Evolutionary conservation across 176 grass and related monocot species (phyloP).

Genomic region (Carex scoparia): DNA sequence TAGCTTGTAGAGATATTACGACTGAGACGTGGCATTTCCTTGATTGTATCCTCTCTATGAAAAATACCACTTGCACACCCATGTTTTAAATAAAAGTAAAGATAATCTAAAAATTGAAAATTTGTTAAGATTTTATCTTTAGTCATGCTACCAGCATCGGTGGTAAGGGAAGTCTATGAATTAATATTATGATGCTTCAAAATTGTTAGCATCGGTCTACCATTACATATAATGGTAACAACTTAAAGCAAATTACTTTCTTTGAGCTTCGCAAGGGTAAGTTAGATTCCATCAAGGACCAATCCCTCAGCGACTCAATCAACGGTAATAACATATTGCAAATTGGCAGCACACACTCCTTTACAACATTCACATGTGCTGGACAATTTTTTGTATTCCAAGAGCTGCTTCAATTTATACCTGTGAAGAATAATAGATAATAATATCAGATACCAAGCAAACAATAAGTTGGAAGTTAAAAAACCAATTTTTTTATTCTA

Average conservation of each 20-base stretch:
- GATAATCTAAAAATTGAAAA: not conserved
- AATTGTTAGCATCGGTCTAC: not conserved
- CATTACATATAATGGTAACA: not conserved
- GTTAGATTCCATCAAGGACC: constrained; percentile 38
- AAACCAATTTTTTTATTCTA: too few species aligned
- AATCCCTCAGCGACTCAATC: constrained; percentile 52
- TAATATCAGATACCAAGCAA: too few species aligned
- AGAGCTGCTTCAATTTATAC: too few species aligned
- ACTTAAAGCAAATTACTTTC: not conserved
- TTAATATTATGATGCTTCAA: not conserved
- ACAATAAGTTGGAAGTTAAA: too few species aligned
- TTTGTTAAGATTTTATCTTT: not conserved
- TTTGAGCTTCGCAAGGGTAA: constrained; percentile 64
- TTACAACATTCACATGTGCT: too few species aligned
- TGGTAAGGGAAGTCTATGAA: not conserved
- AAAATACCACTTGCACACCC: not conserved
- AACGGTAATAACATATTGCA: constrained; percentile 53
- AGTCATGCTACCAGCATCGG: not conserved
- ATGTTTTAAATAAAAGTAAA: not conserved
- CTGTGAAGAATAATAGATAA: too few species aligned
- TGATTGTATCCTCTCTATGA: constrained; percentile 62
- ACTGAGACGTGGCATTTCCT: constrained; percentile 85
- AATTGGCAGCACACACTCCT: constrained; percentile 43
- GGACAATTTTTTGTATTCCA: too few species aligned
- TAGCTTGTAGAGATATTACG: constrained; percentile 73